Evolutionary conservation across 345 rosid species (phyloP), one percentile per base, ranked within the genome.

Genomic region (Brassica carinata): DNA sequence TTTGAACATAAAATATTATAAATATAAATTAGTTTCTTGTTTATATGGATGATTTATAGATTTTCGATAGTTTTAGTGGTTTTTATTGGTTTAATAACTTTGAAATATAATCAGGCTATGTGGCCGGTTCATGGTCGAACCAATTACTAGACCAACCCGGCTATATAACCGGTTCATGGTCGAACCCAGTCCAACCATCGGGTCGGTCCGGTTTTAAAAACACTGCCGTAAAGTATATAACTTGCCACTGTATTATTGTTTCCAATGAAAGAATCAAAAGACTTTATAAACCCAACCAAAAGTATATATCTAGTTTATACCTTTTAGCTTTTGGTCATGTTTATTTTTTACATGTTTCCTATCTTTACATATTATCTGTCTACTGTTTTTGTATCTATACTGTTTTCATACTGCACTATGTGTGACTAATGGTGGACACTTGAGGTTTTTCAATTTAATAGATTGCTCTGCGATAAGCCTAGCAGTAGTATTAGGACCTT

Each of bases 401-500:
- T 79, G 74, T 51, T 43, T 67, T 80, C 65, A 80, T 80, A 30
- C 40, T 80, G 72, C 83, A 64, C 79, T 80, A 18, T 75, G 79
- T 70, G 83, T 75, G 29, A 70, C 63, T 67, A 63, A 57, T n/a
- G 77, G 55, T 66, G 55, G 61, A 65, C 66, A 72, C 64, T 63
- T 76, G 64, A 81, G 84, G 19, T 72, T 17, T 43, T 38, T 72
- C 0, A 93, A 77, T 78, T 77, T 86, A 36, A 45, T 81, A 67
- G 95, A 94, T 34, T 94, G 97, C 48, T 77, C 79, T 5, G 87
- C 81, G 40, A 91, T 88, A 76, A 90, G 15, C 15, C 7, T 72
- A 27, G 94, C 87, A 38, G 94, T 92, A 0, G 94, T 88, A 55
- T 91, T 88, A 70, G 79, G 83, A 74, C 79, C 82, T 19, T 87